These are phyloP conservation scores for Avicennia marina DNA, from an alignment of 257 asterid species.

Conservation along the genomic window DNA sequence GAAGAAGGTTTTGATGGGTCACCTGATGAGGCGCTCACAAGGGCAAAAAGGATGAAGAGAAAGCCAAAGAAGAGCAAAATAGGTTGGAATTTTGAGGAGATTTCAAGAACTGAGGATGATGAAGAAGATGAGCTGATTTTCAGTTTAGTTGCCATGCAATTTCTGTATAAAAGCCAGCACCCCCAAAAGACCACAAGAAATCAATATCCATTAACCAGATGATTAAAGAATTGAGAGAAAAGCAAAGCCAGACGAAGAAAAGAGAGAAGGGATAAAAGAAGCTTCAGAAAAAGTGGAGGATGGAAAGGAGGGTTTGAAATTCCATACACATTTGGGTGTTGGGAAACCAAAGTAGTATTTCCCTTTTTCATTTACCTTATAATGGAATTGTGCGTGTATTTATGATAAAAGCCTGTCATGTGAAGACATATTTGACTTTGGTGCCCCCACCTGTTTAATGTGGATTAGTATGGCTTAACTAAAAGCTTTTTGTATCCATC, in stretches of 20 bases:
- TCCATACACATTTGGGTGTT: slow-evolving; percentile 15
- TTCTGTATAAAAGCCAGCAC: slow-evolving; percentile 10
- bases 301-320: slow-evolving; percentile 23
- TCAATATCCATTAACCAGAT: slow-evolving; percentile 26
- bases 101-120: not conserved
- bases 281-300: slow-evolving; percentile 13
- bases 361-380: not conserved
- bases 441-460: too few relatives aligned
- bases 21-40: slow-evolving; percentile 21
- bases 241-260: not conserved
- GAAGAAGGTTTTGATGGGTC: not conserved
- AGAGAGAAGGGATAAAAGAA: not conserved
- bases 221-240: not conserved
- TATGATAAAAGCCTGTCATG: too few relatives aligned
- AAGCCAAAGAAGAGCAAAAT: slow-evolving; percentile 18
- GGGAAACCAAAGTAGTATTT: not conserved
- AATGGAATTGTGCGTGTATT: too few relatives aligned
- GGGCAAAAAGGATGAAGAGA: slow-evolving; percentile 14
- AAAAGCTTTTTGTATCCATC: too few relatives aligned
- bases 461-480: too few relatives aligned
- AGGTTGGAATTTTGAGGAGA: slow-evolving; percentile 12
- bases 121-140: slow-evolving; percentile 15
- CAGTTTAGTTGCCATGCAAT: slow-evolving; percentile 27
- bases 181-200: slow-evolving; percentile 17
- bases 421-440: too few relatives aligned